Percentiles rank a stretch among this genome's conserved stretches.
Evolutionary conservation across 352 stramenopile genomes (phyloP).

Genomic region (Phytopythium vexans): DNA sequence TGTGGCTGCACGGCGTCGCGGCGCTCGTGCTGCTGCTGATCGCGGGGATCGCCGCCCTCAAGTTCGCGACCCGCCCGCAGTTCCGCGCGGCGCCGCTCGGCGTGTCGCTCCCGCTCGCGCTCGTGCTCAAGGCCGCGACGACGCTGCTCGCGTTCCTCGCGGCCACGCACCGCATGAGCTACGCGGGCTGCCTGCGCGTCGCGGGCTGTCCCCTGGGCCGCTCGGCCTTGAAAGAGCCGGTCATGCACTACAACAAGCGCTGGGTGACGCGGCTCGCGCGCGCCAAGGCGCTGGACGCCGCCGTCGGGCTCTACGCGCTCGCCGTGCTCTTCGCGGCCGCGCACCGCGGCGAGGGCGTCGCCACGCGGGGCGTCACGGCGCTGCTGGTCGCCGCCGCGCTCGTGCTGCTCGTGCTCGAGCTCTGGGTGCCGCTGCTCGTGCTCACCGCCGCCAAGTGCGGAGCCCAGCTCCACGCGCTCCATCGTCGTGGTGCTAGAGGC

Average conservation of each 20-base stretch:
- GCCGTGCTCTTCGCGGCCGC: constrained; percentile 68
- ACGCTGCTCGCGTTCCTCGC: constrained; percentile 54
- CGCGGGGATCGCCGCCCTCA: constrained; percentile 37
- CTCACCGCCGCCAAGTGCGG: constrained; percentile 64
- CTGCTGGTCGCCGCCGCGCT: constrained; percentile 42
- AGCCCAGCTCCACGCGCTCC: constrained; percentile 41
- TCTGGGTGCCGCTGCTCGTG: constrained; percentile 65
- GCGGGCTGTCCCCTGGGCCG: constrained; percentile 31
- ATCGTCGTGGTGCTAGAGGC: constrained; percentile 48
- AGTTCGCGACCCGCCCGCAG: constrained; percentile 40
- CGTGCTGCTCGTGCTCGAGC: constrained; percentile 52
- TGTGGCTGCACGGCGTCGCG: constrained; percentile 70
- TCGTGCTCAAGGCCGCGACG: constrained; percentile 56
- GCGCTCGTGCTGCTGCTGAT: constrained; percentile 50
- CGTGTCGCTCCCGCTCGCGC: constrained; percentile 55
- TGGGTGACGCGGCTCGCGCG: constrained; percentile 60
- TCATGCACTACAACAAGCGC: constrained; percentile 61
- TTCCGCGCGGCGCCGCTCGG: constrained; percentile 49
- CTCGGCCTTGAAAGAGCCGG: constrained; percentile 38
- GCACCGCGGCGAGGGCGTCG: constrained; percentile 55
- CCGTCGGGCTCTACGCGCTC: constrained; percentile 60
- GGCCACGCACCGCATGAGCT: constrained; percentile 57
- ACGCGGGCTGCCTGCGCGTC: constrained; percentile 53
- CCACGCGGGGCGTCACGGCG: constrained; percentile 27
- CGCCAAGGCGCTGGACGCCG: constrained; percentile 51